Evolutionary conservation across 345 rosid genomes (phyloP), one percentile per base, ranked within the genome.

Genomic region (Euphorbia pulcherrima): DNA sequence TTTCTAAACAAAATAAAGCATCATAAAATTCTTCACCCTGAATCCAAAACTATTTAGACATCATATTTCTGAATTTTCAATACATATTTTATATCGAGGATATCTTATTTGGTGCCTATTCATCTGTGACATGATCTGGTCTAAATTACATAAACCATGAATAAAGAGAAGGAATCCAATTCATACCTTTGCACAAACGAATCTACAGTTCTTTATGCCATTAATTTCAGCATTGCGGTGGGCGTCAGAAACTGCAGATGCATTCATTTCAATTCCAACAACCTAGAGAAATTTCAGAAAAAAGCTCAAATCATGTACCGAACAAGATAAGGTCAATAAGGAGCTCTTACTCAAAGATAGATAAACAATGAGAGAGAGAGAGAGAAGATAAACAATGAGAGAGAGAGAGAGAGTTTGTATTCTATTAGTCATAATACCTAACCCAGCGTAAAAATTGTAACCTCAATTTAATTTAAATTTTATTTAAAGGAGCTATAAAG

Each of bases 191-290:
- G 87, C 82, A 74, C 96, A 84, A 61, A 89, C 80, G 82, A 91
- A 94, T 79, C 80, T 88, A 85, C 91, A 85, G 82, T 94, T 91
- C 64, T 78, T 87, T 72, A 94, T 84, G 83, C 88, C 90, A 77
- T 94, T 94, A 67, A 88, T 83, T 82, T 86, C 88, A 55, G 99
- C 99, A 75, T 94, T 94, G 54, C 82, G 69, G 58, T 83, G 81
- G 21, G 99, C 99, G 85, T 94, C 97, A 69, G 81, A 83, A 66
- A 94, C 96, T 20, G 99, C 97, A 52, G 99, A 94, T 60, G 93
- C 92, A 76, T 94, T 94, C 97, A 91, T 88, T 83, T 94, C 99
- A 78, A 91, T 85, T 69, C 99, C 99, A 35, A 94, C 79, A 62
- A 91, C 96, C 99, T 89, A 83, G 67, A 73, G 70, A 64, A n/a